phyloP scores from a whole-genome alignment of 1,139 yeast species.

The Pichia sp. region DNA sequence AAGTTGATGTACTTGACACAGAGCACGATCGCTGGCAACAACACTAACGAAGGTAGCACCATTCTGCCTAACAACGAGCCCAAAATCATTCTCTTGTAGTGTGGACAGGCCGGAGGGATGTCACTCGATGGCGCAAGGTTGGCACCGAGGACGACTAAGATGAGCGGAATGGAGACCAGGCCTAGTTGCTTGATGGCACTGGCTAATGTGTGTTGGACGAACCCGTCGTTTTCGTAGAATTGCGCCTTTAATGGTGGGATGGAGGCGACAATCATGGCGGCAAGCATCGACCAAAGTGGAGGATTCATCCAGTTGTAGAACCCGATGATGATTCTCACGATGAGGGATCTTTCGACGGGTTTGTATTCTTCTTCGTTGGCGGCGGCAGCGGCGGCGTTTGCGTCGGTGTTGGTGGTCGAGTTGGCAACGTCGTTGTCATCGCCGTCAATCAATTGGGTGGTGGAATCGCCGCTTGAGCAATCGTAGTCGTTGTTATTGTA shows the following conservation, averaged over 20 bases:
- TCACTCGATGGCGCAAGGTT: constrained; percentile 67
- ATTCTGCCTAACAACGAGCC: constrained; percentile 74
- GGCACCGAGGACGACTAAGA: constrained; percentile 73
- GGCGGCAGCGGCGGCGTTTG: too few species aligned
- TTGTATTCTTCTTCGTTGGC: constrained; percentile 7
- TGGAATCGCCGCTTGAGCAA: constrained; percentile 10
- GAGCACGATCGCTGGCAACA: constrained; percentile 66
- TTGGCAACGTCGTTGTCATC: neutral
- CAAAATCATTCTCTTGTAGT: constrained; percentile 56
- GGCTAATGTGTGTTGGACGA: constrained; percentile 75
- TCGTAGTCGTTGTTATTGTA: constrained; percentile 15
- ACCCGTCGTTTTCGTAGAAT: constrained; percentile 64
- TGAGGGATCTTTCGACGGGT: constrained; percentile 2
- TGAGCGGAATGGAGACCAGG: constrained; percentile 83
- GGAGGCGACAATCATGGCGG: constrained; percentile 81
- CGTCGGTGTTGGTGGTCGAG: too few species aligned
- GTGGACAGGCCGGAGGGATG: constrained; percentile 61
- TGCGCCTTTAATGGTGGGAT: constrained; percentile 64
- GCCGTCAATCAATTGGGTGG: constrained; percentile 1
- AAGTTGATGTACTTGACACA: constrained; percentile 63
- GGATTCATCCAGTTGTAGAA: constrained; percentile 66
- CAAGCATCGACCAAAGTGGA: constrained; percentile 89
- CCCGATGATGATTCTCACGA: constrained; percentile 8
- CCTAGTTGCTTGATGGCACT: constrained; percentile 79
- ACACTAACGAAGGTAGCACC: constrained; percentile 68